phyloP scores from a whole-genome alignment of 148 eudicot species.

The Rhododendron ovatum region DNA sequence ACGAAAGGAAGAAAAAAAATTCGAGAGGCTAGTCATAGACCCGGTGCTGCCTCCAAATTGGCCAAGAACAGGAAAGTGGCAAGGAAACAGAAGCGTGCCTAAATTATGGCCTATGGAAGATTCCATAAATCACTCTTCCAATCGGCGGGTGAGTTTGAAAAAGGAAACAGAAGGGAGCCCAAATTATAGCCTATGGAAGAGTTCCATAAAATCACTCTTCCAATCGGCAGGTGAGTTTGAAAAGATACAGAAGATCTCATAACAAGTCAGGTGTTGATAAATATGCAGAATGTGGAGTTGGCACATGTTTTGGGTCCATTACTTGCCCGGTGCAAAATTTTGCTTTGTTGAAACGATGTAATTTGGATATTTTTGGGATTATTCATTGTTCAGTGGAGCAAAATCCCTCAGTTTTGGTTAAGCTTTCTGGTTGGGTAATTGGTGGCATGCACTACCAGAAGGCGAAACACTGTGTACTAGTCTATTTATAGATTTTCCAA shows the following conservation, averaged over 20 bases:
- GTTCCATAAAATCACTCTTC: neutral
- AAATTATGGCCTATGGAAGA: neutral
- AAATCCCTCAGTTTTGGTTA: neutral
- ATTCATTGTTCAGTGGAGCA: neutral
- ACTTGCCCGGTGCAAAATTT: neutral
- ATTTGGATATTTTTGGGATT: neutral
- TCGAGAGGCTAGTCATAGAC: neutral
- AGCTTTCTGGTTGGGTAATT: neutral
- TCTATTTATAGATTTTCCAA: neutral
- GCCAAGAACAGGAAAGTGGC: slow-evolving; percentile 6
- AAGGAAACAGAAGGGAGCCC: neutral
- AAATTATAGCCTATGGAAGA: neutral
- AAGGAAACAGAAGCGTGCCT: slow-evolving; percentile 15
- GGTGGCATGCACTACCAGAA: neutral
- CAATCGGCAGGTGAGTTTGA: neutral
- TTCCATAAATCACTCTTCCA: neutral
- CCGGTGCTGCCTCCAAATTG: neutral
- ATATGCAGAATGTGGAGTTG: neutral
- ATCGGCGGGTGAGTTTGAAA: neutral
- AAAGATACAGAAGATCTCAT: neutral
- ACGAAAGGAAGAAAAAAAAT: slow-evolving; percentile 11
- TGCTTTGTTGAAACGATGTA: neutral
- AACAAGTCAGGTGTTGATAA: neutral
- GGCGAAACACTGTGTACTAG: neutral
- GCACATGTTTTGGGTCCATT: neutral